phyloP scores from a whole-genome alignment of 2,329 filamentous ascomycete genomes.

The Aspergillus ochraceus region DNA sequence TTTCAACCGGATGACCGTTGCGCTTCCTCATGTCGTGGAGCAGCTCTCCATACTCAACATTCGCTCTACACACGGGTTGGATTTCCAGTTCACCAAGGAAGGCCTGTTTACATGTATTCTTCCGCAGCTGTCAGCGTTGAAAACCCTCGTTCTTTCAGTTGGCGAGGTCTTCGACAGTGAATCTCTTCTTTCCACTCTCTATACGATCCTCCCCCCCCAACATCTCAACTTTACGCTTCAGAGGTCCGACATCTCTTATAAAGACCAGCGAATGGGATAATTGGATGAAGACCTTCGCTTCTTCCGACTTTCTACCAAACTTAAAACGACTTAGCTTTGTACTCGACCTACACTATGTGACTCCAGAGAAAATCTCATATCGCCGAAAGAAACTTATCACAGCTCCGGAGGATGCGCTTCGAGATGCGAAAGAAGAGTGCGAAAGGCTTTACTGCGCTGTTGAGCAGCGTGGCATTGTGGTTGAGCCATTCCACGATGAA shows the following conservation, averaged over 20 bases:
- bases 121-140: slow-evolving; percentile 12
- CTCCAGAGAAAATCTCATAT: neutral
- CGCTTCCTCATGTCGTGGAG: slow-evolving; percentile 19
- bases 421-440: slow-evolving; percentile 18
- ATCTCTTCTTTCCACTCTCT: slow-evolving; percentile 14
- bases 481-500: slow-evolving; percentile 19
- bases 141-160: slow-evolving; percentile 21
- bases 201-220: slow-evolving; percentile 24
- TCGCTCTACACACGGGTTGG: slow-evolving; percentile 20
- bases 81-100: slow-evolving; percentile 19
- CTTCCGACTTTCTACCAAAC: slow-evolving; percentile 19
- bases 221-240: slow-evolving; percentile 24
- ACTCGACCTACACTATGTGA: slow-evolving; percentile 21
- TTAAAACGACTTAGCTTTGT: slow-evolving; percentile 23
- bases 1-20: slow-evolving; percentile 20
- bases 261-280: slow-evolving; percentile 20
- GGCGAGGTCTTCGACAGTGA: slow-evolving; percentile 24
- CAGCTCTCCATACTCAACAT: slow-evolving; percentile 20
- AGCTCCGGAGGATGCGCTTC: slow-evolving; percentile 10
- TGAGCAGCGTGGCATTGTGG: slow-evolving; percentile 15
- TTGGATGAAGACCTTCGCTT: slow-evolving; percentile 24
- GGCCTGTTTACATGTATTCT: slow-evolving; percentile 13
- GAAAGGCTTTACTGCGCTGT: slow-evolving; percentile 18
- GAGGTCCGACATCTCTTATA: slow-evolving; percentile 23
- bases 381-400: neutral